Conservation (phyloP, 108 stramenopile genomes). For the Cyclotella atomus region DNA sequence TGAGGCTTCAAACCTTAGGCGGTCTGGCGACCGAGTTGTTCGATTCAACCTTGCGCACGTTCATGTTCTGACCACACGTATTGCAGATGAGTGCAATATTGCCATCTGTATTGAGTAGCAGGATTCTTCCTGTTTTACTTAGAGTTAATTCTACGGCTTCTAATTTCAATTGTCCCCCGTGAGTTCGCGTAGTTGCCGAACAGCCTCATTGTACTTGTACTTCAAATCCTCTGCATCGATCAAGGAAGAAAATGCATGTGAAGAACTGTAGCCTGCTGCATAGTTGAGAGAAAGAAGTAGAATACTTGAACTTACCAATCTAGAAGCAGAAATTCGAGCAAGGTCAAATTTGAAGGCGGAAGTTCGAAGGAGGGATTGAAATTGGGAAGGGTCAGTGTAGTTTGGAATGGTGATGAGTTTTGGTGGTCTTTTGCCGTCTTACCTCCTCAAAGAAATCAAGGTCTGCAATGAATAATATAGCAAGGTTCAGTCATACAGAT, state of each 20-base stretch:
- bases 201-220: constrained; percentile 40
- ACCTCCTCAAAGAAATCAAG: constrained; percentile 50
- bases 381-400: neutral
- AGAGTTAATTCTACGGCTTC: no score
- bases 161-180: neutral
- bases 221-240: constrained; percentile 34
- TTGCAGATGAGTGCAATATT: no score
- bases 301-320: constrained; percentile 14
- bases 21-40: constrained; percentile 53
- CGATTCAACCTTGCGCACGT: constrained; percentile 93
- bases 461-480: constrained; percentile 3
- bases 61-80: no score
- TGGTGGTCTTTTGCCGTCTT: neutral
- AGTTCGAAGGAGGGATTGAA: no score
- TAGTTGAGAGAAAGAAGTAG: no score
- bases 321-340: no score
- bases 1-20: constrained; percentile 21
- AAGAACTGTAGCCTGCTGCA: no score
- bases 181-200: constrained; percentile 22
- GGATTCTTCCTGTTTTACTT: no score
- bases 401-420: neutral
- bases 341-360: no score
- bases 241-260: neutral
- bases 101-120: no score
- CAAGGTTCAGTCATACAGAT: neutral